Percentiles rank a stretch among this genome's conserved stretches.
phyloP scores from a whole-genome alignment of 441 rosid species.

The Kokia cookei region DNA sequence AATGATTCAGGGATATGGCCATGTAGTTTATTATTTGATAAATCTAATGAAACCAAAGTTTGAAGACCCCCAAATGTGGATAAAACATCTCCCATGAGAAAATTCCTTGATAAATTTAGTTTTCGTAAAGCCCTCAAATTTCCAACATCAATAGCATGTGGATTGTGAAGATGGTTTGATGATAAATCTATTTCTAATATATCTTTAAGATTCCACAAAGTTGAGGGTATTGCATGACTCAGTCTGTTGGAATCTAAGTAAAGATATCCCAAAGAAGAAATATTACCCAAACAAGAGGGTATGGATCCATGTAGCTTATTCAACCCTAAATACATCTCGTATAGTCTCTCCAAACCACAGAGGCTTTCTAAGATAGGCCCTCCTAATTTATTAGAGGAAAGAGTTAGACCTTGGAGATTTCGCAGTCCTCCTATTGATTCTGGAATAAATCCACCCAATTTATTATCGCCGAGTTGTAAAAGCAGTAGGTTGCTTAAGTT shows the following conservation, averaged over 20 bases:
- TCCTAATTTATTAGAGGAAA: not conserved
- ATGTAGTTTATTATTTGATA: not conserved
- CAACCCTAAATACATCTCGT: fast-evolving
- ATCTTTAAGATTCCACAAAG: not conserved
- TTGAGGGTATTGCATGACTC: not conserved
- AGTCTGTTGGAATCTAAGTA: not conserved
- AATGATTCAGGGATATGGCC: not conserved
- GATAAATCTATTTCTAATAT: not conserved
- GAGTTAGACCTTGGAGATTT: not conserved
- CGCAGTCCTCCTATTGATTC: not conserved
- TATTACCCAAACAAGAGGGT: not conserved
- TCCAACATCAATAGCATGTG: not conserved
- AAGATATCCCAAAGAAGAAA: not conserved
- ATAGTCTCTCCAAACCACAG: not conserved
- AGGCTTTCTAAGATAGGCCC: not conserved
- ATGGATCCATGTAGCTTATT: not conserved
- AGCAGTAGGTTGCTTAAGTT: not conserved
- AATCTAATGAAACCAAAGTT: not conserved
- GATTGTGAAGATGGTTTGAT: not conserved
- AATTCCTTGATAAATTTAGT: not conserved
- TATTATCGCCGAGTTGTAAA: not conserved
- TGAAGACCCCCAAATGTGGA: not conserved
- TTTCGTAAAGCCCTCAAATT: not conserved
- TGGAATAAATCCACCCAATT: not conserved
- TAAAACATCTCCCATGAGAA: not conserved